Conservation (phyloP, 768 basidiomycete genomes). For the Austroboletus eburneus region DNA sequence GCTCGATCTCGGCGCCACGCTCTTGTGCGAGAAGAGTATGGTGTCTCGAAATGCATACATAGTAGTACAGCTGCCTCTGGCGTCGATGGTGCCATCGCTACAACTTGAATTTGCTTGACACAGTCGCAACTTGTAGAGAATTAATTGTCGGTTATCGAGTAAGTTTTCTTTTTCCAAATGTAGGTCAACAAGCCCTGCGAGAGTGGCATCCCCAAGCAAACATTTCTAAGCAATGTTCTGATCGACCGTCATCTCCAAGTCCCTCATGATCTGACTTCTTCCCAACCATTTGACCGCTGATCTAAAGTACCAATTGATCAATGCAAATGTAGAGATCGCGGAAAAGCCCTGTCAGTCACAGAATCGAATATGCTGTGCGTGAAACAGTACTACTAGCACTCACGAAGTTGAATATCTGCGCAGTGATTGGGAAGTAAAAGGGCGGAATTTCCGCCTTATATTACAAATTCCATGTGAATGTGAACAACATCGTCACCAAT, state of each 20-base stretch:
- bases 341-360: conserved; percentile 43
- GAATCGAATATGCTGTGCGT: neutral
- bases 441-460: conserved; percentile 79
- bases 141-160: too few relatives aligned
- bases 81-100: too few relatives aligned
- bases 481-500: conserved; percentile 10
- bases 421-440: conserved; percentile 79
- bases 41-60: too few relatives aligned
- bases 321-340: conserved; percentile 70
- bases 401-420: conserved; percentile 81
- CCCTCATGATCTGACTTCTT: conserved; percentile 53
- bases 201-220: too few relatives aligned
- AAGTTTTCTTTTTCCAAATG: too few relatives aligned
- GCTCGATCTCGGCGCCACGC: too few relatives aligned
- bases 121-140: too few relatives aligned
- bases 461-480: conserved; percentile 3
- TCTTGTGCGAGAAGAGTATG: too few relatives aligned
- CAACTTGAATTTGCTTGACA: too few relatives aligned
- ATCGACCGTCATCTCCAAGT: conserved; percentile 32
- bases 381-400: conserved; percentile 36
- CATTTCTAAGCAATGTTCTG: too few relatives aligned
- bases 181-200: too few relatives aligned
- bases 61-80: too few relatives aligned
- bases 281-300: conserved; percentile 80
- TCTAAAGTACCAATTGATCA: conserved; percentile 73